Conservation (phyloP, 116 monocot species). For the Trichopus zeylanicus region DNA sequence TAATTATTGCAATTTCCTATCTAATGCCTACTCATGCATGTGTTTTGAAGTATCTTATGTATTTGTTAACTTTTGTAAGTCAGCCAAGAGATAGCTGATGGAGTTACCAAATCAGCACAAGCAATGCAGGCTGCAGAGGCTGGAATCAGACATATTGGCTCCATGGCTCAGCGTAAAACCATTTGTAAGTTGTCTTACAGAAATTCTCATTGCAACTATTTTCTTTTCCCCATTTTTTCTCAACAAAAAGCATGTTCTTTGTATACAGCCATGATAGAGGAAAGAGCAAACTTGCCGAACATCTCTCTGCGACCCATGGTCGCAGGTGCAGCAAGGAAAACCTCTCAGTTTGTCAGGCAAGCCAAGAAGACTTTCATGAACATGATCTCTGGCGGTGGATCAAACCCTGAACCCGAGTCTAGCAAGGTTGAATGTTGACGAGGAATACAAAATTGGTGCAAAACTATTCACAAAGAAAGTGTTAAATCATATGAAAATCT, state of each 20-base stretch:
- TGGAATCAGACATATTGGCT: constrained; percentile 73
- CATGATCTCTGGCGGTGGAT: constrained; percentile 30
- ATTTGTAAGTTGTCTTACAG: constrained; percentile 46
- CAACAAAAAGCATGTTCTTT: constrained; percentile 1
- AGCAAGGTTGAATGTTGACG: constrained; percentile 19
- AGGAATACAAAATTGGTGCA: neutral
- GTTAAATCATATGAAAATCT: neutral
- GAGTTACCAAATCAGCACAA: constrained; percentile 78
- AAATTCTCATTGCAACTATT: neutral
- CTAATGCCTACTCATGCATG: no score
- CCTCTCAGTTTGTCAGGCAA: constrained; percentile 43
- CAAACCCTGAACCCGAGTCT: constrained; percentile 8
- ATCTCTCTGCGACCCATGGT: constrained; percentile 56
- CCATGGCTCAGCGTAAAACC: constrained; percentile 50
- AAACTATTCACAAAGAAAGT: neutral
- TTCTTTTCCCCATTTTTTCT: neutral
- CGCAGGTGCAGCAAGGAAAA: constrained; percentile 62
- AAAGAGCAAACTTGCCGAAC: constrained; percentile 63
- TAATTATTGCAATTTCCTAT: no score
- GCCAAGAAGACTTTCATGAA: constrained; percentile 52
- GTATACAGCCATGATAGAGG: constrained; percentile 76
- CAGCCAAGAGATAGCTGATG: constrained; percentile 83
- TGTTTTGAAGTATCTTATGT: no score
- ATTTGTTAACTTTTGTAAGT: neutral
- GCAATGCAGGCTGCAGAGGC: constrained; percentile 77